phyloP scores from a whole-genome alignment of 345 rosid species.

The Eucalyptus decipiens region DNA sequence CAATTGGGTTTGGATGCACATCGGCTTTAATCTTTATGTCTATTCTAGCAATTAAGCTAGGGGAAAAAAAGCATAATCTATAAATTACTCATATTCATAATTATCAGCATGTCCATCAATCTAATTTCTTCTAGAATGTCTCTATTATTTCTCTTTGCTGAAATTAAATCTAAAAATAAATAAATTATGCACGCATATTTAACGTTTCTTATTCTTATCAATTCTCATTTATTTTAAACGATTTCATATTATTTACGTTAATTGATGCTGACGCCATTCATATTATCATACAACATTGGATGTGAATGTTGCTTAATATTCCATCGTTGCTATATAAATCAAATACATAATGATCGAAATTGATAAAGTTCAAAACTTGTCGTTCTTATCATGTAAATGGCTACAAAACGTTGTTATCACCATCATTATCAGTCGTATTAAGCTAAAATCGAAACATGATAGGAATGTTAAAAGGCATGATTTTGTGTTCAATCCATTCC shows the following conservation, averaged over 20 bases:
- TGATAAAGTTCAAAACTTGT: neutral
- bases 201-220: neutral
- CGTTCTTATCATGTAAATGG: neutral
- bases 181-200: neutral
- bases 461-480: neutral
- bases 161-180: neutral
- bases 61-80: neutral
- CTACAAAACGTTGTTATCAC: neutral
- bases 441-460: neutral
- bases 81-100: neutral
- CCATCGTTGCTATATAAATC: neutral
- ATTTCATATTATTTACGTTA: neutral
- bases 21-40: neutral
- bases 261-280: fast-evolving
- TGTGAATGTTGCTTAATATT: neutral
- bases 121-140: neutral
- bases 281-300: neutral
- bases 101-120: neutral
- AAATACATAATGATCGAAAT: neutral
- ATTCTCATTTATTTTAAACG: neutral
- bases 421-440: neutral
- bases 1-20: neutral
- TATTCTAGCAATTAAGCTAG: neutral
- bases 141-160: neutral
- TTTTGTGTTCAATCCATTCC: neutral